Evolutionary conservation across 106 monocot genomes (phyloP).

Genomic region (Dendrobium nobile): DNA sequence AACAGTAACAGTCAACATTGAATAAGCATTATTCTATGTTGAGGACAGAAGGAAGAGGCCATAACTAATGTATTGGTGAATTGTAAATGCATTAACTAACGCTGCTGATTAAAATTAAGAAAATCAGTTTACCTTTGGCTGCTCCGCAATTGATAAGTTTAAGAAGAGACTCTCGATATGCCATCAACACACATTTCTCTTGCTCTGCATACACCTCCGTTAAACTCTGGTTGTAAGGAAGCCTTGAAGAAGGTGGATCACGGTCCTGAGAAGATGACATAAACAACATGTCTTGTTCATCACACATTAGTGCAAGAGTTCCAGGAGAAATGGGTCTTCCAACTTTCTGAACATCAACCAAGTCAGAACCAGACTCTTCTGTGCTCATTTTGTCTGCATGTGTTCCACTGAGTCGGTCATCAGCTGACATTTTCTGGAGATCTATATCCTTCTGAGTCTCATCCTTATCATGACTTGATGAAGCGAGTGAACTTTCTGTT

Average conservation of each 20-base stretch:
- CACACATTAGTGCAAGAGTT: slow-evolving; percentile 71
- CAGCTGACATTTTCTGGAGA: slow-evolving; percentile 25
- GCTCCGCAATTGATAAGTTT: slow-evolving; percentile 43
- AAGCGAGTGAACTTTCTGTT: slow-evolving; percentile 22
- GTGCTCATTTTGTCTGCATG: slow-evolving; percentile 30
- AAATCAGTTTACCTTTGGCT: slow-evolving; percentile 42
- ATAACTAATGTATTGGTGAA: too few relatives aligned
- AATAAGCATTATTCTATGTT: too few relatives aligned
- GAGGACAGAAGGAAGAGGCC: too few relatives aligned
- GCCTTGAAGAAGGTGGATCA: slow-evolving; percentile 11
- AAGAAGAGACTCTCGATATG: slow-evolving; percentile 51
- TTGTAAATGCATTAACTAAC: too few relatives aligned
- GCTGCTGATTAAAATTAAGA: too few relatives aligned
- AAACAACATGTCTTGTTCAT: slow-evolving; percentile 58
- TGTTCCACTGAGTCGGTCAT: slow-evolving; percentile 36
- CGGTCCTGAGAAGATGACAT: slow-evolving; percentile 28
- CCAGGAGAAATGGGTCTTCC: slow-evolving; percentile 64
- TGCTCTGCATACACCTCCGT: slow-evolving; percentile 56
- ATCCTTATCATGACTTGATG: slow-evolving; percentile 26
- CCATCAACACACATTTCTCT: slow-evolving; percentile 50
- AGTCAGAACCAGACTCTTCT: slow-evolving; percentile 37
- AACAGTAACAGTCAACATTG: too few relatives aligned
- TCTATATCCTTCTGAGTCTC: slow-evolving; percentile 10
- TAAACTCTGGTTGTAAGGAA: slow-evolving; percentile 24
- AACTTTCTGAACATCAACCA: slow-evolving; percentile 20